These are phyloP conservation scores for Azolla pinnata DNA, from an alignment of 75 land plant species.

Conservation along the genomic window DNA sequence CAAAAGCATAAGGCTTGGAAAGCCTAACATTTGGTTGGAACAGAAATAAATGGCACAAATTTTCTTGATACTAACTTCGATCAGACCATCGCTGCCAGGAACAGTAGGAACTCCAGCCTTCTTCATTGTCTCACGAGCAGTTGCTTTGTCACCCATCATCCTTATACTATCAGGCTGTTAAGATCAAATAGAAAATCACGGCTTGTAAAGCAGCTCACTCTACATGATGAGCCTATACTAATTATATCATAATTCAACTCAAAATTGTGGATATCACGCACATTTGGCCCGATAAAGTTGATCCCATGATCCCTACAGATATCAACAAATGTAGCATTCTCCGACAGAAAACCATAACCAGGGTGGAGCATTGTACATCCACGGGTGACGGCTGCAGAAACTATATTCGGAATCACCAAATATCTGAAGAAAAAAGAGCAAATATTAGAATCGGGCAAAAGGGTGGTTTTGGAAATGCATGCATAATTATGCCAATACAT, in stretches of 20 bases:
- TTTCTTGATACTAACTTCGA: constrained; percentile 36
- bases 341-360: constrained; percentile 90
- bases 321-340: constrained; percentile 83
- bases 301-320: constrained; percentile 89
- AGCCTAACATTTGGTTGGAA: neutral
- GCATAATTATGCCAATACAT: no score
- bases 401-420: constrained; percentile 61
- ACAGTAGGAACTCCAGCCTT: constrained; percentile 93
- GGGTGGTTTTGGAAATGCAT: no score
- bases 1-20: neutral
- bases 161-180: constrained; percentile 86
- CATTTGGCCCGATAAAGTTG: constrained; percentile 92
- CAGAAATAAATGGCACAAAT: no score
- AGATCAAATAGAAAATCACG: constrained; percentile 6
- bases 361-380: constrained; percentile 92
- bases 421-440: constrained; percentile 37
- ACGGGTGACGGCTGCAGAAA: constrained; percentile 73
- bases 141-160: constrained; percentile 89
- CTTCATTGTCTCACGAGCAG: constrained; percentile 91
- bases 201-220: no score
- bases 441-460: no score
- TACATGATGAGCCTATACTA: neutral
- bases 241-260: neutral
- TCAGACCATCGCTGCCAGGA: constrained; percentile 87
- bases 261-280: constrained; percentile 20